These are phyloP conservation scores for Populus pruinosa DNA, from an alignment of 345 rosid species.

Conservation along the genomic window DNA sequence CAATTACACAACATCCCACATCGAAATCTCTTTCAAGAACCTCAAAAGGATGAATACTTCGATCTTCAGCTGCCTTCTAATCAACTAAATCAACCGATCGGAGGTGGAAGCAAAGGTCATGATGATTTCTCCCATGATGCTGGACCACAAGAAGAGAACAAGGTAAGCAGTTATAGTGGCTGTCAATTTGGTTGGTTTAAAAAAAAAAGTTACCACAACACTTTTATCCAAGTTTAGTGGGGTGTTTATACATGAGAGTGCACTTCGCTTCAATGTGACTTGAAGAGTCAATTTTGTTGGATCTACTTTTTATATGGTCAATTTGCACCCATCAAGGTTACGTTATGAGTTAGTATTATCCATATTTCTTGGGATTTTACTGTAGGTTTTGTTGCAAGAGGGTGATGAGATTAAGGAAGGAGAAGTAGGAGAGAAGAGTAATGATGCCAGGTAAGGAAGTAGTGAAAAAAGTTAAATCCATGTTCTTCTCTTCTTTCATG, in stretches of 20 bases:
- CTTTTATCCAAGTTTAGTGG: background rate
- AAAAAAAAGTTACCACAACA: constrained; percentile 2
- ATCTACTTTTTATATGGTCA: constrained; percentile 6
- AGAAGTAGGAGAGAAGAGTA: constrained; percentile 23
- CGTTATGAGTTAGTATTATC: background rate
- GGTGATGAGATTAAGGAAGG: constrained; percentile 7
- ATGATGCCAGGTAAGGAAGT: constrained; percentile 57
- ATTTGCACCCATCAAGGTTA: constrained; percentile 30
- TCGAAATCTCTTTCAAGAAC: constrained; percentile 12
- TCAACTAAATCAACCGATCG: constrained; percentile 45
- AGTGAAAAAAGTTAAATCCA: constrained; percentile 12
- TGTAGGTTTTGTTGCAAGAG: constrained; percentile 27
- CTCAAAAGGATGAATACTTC: background rate
- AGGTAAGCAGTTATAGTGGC: constrained; percentile 12
- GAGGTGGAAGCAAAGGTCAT: constrained; percentile 11
- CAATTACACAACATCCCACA: constrained; percentile 11
- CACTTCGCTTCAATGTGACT: constrained; percentile 33
- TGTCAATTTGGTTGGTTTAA: constrained; percentile 33
- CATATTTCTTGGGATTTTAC: constrained; percentile 6
- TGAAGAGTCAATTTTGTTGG: constrained; percentile 5
- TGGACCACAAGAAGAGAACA: constrained; percentile 4
- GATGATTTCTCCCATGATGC: constrained; percentile 9
- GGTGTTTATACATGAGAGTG: constrained; percentile 24
- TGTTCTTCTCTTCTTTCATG: constrained; percentile 34
- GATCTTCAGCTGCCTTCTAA: constrained; percentile 30